Evolutionary conservation across 495 filamentous ascomycete species (phyloP).

Genomic region (Penicillium canariense): DNA sequence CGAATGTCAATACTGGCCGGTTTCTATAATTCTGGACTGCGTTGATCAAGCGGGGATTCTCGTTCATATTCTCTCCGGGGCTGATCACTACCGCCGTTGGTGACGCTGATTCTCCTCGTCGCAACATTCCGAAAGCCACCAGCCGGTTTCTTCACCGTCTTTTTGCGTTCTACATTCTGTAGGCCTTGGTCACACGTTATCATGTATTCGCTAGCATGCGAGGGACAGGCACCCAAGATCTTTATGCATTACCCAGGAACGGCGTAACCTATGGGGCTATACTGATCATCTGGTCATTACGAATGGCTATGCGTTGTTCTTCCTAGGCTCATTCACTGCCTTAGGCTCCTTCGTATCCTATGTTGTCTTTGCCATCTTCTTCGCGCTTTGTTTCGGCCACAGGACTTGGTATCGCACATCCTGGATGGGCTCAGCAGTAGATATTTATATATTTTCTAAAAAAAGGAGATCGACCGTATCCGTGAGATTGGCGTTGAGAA

Average conservation of each 20-base stretch:
- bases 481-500: constrained; percentile 27
- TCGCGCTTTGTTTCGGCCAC: constrained; percentile 58
- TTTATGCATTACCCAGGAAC: constrained; percentile 35
- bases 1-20: constrained; percentile 29
- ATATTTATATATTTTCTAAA: constrained; percentile 33
- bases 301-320: constrained; percentile 65
- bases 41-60: constrained; percentile 45
- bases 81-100: constrained; percentile 75
- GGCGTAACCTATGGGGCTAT: constrained; percentile 54
- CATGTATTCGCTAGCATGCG: constrained; percentile 73
- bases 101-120: constrained; percentile 72
- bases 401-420: constrained; percentile 37
- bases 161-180: constrained; percentile 69
- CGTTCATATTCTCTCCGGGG: constrained; percentile 65
- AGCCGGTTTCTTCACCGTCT: constrained; percentile 84
- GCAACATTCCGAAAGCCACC: constrained; percentile 73
- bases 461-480: constrained; percentile 34
- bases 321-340: constrained; percentile 43
- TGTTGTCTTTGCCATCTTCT: constrained; percentile 61
- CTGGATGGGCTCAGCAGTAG: constrained; percentile 50
- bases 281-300: constrained; percentile 51
- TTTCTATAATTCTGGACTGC: constrained; percentile 44
- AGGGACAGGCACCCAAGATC: constrained; percentile 62
- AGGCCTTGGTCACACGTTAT: constrained; percentile 62
- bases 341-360: constrained; percentile 52